These are phyloP conservation scores for Vitis hybrid DNA, from an alignment of 177 flowering plant species.

Conservation along the genomic window DNA sequence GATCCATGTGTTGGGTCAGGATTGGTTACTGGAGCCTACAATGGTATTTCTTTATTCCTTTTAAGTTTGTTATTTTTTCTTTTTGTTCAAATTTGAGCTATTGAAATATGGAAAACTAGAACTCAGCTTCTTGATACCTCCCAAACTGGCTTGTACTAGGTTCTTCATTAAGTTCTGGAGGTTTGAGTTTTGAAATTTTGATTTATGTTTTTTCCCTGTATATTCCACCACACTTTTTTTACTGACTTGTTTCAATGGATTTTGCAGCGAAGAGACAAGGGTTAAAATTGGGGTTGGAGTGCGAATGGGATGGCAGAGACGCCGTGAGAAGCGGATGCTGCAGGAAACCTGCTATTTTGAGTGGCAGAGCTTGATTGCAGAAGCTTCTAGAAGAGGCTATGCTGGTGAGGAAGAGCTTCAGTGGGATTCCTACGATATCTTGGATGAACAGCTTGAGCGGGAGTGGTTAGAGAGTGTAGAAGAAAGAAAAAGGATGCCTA, in stretches of 20 bases:
- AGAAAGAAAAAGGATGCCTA: constrained; percentile 46
- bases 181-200: neutral
- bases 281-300: constrained; percentile 75
- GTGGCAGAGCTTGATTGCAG: constrained; percentile 90
- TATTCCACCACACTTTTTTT: neutral
- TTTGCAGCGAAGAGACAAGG: constrained; percentile 72
- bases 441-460: constrained; percentile 52
- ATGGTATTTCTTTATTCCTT: neutral
- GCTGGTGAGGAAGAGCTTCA: constrained; percentile 69
- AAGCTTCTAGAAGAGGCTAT: constrained; percentile 70
- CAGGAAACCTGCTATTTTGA: constrained; percentile 73
- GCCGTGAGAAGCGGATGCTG: constrained; percentile 55
- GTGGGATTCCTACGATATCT: constrained; percentile 77
- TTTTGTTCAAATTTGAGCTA: neutral
- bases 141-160: neutral
- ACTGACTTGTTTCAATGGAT: constrained; percentile 5
- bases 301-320: constrained; percentile 71
- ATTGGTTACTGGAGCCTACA: too few relatives aligned
- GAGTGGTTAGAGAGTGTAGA: constrained; percentile 76
- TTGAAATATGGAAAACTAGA: neutral
- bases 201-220: neutral
- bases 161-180: neutral
- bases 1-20: too few relatives aligned
- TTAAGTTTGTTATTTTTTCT: neutral
- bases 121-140: neutral